Evolutionary conservation across 2,329 filamentous ascomycete genomes (phyloP).

Genomic region (Verticillium nubilum): DNA sequence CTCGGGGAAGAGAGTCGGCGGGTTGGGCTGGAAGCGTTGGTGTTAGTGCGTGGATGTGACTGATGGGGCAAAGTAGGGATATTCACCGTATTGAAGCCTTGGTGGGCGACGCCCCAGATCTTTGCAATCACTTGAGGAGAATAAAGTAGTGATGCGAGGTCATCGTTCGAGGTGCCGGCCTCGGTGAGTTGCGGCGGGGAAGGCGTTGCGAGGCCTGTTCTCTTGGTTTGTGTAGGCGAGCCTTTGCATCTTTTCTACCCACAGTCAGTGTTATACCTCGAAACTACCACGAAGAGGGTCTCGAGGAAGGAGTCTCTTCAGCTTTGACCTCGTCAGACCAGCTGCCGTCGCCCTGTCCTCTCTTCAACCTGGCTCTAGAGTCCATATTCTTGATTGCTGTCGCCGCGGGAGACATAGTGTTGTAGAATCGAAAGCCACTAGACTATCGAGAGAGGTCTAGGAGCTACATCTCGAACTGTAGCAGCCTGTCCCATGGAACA

Average conservation of each 20-base stretch:
- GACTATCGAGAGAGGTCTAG: not conserved
- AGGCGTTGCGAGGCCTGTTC: not conserved
- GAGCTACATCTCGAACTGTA: not conserved
- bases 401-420: not conserved
- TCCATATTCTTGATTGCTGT: not conserved
- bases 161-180: not conserved
- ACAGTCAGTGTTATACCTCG: not conserved
- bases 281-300: not conserved
- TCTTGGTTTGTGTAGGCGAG: not conserved
- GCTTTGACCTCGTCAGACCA: not conserved
- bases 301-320: not conserved
- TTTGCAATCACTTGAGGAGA: slow-evolving; percentile 1
- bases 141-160: slow-evolving; percentile 3
- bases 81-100: slow-evolving; percentile 4
- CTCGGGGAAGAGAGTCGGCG: slow-evolving; percentile 24
- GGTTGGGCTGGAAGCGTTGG: not conserved
- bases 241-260: not conserved
- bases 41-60: not conserved
- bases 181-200: not conserved
- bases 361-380: not conserved
- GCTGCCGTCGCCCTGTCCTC: not conserved
- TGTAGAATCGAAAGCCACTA: not conserved
- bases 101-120: slow-evolving; percentile 10
- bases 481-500: not conserved
- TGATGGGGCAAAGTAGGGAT: not conserved